Percentiles rank a stretch among this genome's conserved stretches.
Conservation (phyloP, 177 flowering plant genomes). For the Vitis hybrid region DNA sequence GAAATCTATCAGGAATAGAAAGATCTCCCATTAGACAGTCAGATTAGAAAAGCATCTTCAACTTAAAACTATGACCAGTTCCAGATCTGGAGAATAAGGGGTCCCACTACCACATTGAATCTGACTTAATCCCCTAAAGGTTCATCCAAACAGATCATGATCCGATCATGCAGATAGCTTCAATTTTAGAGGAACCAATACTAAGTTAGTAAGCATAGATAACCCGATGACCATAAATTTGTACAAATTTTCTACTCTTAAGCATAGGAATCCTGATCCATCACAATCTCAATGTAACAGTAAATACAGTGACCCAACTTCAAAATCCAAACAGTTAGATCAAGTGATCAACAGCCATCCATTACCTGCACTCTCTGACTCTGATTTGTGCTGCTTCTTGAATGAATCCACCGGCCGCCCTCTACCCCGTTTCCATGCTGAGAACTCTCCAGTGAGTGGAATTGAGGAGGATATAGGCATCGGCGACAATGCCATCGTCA, state of each 20-base stretch:
- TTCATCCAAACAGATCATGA: conserved; percentile 4
- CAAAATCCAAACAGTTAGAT: neutral
- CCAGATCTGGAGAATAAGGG: conserved; percentile 29
- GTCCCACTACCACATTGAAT: conserved; percentile 25
- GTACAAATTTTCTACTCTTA: too few relatives aligned
- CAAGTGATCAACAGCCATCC: neutral
- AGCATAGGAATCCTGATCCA: neutral
- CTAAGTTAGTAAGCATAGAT: too few relatives aligned
- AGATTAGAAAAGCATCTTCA: conserved; percentile 25
- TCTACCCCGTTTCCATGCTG: conserved; percentile 69
- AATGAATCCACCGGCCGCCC: conserved; percentile 55
- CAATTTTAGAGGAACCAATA: too few relatives aligned
- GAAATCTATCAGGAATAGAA: conserved; percentile 20
- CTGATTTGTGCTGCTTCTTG: conserved; percentile 53
- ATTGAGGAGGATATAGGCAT: conserved; percentile 85
- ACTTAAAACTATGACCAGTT: conserved; percentile 21
- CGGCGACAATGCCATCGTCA: conserved; percentile 64
- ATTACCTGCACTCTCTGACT: conserved; percentile 57
- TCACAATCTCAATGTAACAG: conserved; percentile 10
- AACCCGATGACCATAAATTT: too few relatives aligned
- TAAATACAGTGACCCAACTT: neutral
- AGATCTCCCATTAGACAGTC: conserved; percentile 22
- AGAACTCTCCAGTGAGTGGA: conserved; percentile 50
- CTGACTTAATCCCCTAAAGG: conserved; percentile 3
- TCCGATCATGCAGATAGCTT: too few relatives aligned